These are phyloP conservation scores for Amniculicola lignicola DNA, from an alignment of 495 filamentous ascomycete genomes.

Conservation along the genomic window DNA sequence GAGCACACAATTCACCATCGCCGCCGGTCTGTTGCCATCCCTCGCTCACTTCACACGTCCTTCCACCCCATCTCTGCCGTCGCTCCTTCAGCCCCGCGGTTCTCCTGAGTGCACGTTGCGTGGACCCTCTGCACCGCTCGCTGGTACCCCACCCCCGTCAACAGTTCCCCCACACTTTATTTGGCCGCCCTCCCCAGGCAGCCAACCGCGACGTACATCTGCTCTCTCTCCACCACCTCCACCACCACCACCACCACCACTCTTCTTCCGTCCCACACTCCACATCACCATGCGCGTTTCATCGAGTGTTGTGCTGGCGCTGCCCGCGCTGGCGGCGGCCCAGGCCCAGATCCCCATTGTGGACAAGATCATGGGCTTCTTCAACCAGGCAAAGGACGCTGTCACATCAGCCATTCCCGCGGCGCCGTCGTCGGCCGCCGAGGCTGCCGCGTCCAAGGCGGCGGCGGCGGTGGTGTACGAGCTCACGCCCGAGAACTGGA, in stretches of 20 bases:
- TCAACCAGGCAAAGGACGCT: conserved; percentile 59
- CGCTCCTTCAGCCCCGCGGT: too few relatives aligned
- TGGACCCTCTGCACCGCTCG: neutral
- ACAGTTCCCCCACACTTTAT: neutral
- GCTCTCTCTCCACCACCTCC: neutral
- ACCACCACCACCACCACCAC: neutral
- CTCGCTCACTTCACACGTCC: neutral
- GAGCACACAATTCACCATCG: neutral
- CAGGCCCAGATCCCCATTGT: conserved; percentile 71
- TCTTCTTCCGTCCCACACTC: conserved; percentile 4
- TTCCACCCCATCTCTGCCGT: neutral
- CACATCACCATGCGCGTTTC: conserved; percentile 67
- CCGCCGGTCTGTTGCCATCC: neutral
- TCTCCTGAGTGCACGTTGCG: too few relatives aligned
- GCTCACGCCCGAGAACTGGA: conserved; percentile 73
- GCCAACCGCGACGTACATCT: too few relatives aligned
- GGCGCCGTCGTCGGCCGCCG: conserved; percentile 46
- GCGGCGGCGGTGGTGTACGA: conserved; percentile 50
- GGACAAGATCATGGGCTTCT: conserved; percentile 64
- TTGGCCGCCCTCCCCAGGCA: neutral
- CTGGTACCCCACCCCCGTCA: neutral
- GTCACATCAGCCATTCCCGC: conserved; percentile 51
- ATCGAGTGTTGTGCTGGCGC: conserved; percentile 57
- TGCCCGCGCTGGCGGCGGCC: conserved; percentile 68
- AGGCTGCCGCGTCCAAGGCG: conserved; percentile 54